Conservation (phyloP, 139 green algal species). For the Penium margaritaceum region DNA sequence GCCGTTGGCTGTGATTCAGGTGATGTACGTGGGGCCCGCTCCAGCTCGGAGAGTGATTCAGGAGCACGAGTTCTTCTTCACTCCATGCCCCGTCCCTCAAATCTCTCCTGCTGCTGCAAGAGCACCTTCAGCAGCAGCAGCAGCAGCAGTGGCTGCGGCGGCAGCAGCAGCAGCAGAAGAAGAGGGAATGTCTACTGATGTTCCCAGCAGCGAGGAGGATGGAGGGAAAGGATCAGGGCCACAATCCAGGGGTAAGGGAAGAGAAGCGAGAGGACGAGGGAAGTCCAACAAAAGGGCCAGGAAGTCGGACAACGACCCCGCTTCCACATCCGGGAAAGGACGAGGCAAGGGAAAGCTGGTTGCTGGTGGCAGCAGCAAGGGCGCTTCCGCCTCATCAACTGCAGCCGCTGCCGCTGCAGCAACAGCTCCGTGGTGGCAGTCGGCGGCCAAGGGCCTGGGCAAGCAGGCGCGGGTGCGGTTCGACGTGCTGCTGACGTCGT, state of each 20-base stretch:
- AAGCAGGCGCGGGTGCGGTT: conserved; percentile 56
- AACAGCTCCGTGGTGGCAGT: too few relatives aligned
- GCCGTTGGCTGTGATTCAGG: conserved; percentile 12
- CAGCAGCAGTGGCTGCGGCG: neutral
- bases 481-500: conserved; percentile 78
- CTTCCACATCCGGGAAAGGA: too few relatives aligned
- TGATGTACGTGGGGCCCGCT: conserved; percentile 77
- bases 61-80: conserved; percentile 58
- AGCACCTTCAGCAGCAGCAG: neutral
- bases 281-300: too few relatives aligned
- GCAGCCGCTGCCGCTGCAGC: neutral
- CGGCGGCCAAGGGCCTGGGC: too few relatives aligned
- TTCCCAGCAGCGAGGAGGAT: too few relatives aligned
- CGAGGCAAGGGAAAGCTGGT: neutral
- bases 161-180: conserved; percentile 6
- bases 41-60: conserved; percentile 56
- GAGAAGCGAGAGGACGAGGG: too few relatives aligned
- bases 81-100: neutral
- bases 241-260: too few relatives aligned
- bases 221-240: too few relatives aligned
- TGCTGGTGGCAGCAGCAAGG: neutral
- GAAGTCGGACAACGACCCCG: too few relatives aligned
- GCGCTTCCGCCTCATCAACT: neutral
- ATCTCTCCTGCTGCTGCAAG: neutral
- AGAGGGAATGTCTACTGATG: too few relatives aligned